Evolutionary conservation across 2,329 filamentous ascomycete genomes (phyloP).

Genomic region (Penicillium sp.): DNA sequence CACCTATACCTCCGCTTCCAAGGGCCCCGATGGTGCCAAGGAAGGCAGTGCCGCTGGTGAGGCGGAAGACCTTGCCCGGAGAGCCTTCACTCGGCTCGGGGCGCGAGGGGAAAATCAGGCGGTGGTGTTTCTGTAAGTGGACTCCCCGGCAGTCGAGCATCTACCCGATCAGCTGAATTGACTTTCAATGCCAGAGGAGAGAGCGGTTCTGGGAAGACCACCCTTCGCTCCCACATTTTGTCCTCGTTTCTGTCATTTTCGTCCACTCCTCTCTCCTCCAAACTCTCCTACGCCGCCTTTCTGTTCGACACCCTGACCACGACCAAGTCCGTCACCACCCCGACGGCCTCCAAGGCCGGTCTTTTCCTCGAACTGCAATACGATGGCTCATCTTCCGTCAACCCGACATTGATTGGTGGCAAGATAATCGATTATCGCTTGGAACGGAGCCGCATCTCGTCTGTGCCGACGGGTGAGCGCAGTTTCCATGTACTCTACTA

Average conservation of each 20-base stretch:
- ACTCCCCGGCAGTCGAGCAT: neutral
- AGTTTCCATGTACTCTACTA: slow-evolving; percentile 98
- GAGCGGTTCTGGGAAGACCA: slow-evolving; percentile 94
- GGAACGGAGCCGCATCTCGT: slow-evolving; percentile 84
- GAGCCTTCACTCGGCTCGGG: slow-evolving; percentile 81
- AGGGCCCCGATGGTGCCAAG: slow-evolving; percentile 84
- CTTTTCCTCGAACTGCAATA: slow-evolving; percentile 97
- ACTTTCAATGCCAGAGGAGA: slow-evolving; percentile 78
- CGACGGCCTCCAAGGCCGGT: slow-evolving; percentile 91
- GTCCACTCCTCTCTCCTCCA: slow-evolving; percentile 87
- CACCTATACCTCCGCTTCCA: slow-evolving; percentile 85
- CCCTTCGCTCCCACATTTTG: slow-evolving; percentile 82
- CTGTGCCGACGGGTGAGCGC: slow-evolving; percentile 90
- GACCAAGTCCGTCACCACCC: slow-evolving; percentile 93
- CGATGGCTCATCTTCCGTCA: slow-evolving; percentile 79
- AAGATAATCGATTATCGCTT: slow-evolving; percentile 92
- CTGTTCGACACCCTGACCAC: slow-evolving; percentile 95
- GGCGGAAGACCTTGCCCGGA: slow-evolving; percentile 84
- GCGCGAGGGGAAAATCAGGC: slow-evolving; percentile 91
- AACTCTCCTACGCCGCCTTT: slow-evolving; percentile 88
- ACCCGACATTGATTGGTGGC: slow-evolving; percentile 84
- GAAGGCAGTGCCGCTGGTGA: slow-evolving; percentile 90
- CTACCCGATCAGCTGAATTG: slow-evolving; percentile 12
- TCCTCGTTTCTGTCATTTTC: slow-evolving; percentile 84
- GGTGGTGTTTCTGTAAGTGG: slow-evolving; percentile 80